Percentiles rank a stretch among this genome's conserved stretches.
Conservation (phyloP, 2,329 filamentous ascomycete species). For the Clathrospora elynae region DNA sequence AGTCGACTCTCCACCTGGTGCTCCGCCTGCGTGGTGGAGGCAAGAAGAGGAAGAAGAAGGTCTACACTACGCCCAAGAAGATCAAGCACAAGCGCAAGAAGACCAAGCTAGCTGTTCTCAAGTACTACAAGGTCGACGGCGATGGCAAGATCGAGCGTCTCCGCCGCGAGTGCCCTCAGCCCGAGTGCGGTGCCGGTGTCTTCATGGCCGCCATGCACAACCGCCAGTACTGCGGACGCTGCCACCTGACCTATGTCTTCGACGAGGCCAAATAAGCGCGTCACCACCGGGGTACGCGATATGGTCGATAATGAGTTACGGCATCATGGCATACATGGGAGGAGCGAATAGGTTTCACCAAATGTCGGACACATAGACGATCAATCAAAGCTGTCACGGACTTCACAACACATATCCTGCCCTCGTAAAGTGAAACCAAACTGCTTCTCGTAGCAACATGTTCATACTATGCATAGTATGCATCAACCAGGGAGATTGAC, state of each 20-base stretch:
- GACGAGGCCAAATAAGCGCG: constrained; percentile 64
- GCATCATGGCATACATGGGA: constrained; percentile 31
- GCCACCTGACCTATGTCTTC: constrained; percentile 74
- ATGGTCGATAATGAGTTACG: constrained; percentile 35
- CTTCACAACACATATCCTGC: constrained; percentile 12
- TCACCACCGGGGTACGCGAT: constrained; percentile 14
- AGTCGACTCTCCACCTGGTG: constrained; percentile 97
- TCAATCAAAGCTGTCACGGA: constrained; percentile 33
- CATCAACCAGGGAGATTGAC: too few relatives aligned
- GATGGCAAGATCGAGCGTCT: constrained; percentile 99
- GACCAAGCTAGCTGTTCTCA: constrained; percentile 99
- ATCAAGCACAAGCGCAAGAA: constrained; percentile 99
- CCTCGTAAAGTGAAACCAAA: background rate
- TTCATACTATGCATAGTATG: too few relatives aligned
- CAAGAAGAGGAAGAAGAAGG: constrained; percentile 99
- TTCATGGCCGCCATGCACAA: constrained; percentile 99
- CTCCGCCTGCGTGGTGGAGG: constrained; percentile 96
- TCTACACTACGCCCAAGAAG: constrained; percentile 99
- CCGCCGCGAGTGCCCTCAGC: constrained; percentile 88
- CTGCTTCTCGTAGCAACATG: too few relatives aligned
- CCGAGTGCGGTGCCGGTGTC: constrained; percentile 95
- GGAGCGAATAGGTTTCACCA: constrained; percentile 30
- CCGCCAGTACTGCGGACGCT: constrained; percentile 90
- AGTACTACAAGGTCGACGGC: constrained; percentile 99
- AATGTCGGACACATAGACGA: constrained; percentile 34